phyloP scores from a whole-genome alignment of 345 rosid genomes.

The Moricandia moricandioides region DNA sequence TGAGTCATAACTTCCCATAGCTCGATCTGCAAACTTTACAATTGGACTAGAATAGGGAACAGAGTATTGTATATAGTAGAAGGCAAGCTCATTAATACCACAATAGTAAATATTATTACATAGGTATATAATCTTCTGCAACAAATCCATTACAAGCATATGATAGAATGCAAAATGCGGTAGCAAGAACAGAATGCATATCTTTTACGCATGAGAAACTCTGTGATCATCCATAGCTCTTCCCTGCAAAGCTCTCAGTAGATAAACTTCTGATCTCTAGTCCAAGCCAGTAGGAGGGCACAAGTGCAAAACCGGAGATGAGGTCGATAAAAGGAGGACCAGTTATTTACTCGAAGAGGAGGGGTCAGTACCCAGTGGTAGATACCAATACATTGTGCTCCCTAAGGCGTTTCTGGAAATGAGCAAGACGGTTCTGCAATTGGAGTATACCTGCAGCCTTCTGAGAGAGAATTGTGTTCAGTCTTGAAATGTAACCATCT shows the following conservation, averaged over 20 bases:
- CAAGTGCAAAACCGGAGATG: conserved; percentile 22
- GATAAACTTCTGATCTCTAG: conserved; percentile 26
- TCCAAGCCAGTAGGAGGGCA: conserved; percentile 12
- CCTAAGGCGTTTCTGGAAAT: conserved; percentile 85
- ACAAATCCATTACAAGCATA: conserved; percentile 35
- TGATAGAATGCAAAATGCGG: conserved; percentile 19
- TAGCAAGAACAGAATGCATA: conserved; percentile 19
- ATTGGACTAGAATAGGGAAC: background rate
- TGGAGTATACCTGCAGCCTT: conserved; percentile 88
- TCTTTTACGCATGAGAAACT: conserved; percentile 18
- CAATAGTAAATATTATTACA: conserved; percentile 23
- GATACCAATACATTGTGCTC: conserved; percentile 88
- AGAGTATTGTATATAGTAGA: background rate
- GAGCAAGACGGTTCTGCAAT: conserved; percentile 73
- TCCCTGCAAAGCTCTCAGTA: conserved; percentile 25
- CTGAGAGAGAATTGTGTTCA: conserved; percentile 75
- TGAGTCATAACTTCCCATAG: background rate
- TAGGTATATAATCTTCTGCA: conserved; percentile 28
- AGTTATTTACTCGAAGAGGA: conserved; percentile 19
- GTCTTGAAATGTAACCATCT: conserved; percentile 66
- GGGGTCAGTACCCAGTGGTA: conserved; percentile 55
- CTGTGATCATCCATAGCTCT: conserved; percentile 14
- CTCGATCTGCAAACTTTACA: background rate
- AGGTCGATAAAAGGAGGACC: conserved; percentile 36
- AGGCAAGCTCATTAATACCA: conserved; percentile 29